Conservation (phyloP, 305 asterid species). For the Plantago rigida region DNA sequence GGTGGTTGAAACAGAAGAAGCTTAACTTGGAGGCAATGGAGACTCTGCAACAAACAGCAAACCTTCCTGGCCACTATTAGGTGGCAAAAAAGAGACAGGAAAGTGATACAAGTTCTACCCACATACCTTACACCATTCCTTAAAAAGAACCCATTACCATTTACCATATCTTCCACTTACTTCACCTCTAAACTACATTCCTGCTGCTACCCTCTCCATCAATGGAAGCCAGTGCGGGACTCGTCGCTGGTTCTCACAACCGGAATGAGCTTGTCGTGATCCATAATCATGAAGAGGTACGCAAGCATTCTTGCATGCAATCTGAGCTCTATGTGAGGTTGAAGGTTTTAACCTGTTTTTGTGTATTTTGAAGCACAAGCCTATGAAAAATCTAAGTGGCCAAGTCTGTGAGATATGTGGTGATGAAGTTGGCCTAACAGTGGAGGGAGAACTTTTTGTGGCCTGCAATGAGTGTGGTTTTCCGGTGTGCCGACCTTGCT, state of each 20-base stretch:
- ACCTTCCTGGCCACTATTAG: constrained; percentile 40
- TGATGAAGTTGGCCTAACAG: constrained; percentile 80
- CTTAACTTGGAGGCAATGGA: constrained; percentile 94
- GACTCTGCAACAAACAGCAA: constrained; percentile 83
- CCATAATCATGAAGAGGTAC: constrained; percentile 96
- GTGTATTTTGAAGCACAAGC: constrained; percentile 58
- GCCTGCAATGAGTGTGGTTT: constrained; percentile 97
- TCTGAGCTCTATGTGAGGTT: background rate
- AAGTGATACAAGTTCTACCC: constrained; percentile 34
- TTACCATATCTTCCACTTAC: constrained; percentile 30
- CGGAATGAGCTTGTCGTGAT: constrained; percentile 96
- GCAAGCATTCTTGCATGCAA: constrained; percentile 17
- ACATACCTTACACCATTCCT: constrained; percentile 27
- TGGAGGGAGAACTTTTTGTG: constrained; percentile 83
- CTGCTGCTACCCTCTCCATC: constrained; percentile 21
- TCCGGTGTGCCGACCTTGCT: constrained; percentile 93
- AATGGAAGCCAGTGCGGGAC: constrained; percentile 98
- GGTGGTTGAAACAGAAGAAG: constrained; percentile 61
- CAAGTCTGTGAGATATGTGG: constrained; percentile 98
- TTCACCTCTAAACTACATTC: constrained; percentile 27
- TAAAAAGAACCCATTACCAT: constrained; percentile 38
- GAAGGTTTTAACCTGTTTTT: background rate
- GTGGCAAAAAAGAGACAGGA: constrained; percentile 30
- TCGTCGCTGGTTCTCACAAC: constrained; percentile 96
- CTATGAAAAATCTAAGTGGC: constrained; percentile 78